Evolutionary conservation across 495 filamentous ascomycete species (phyloP).

Genomic region (Podospora pseudocomata): DNA sequence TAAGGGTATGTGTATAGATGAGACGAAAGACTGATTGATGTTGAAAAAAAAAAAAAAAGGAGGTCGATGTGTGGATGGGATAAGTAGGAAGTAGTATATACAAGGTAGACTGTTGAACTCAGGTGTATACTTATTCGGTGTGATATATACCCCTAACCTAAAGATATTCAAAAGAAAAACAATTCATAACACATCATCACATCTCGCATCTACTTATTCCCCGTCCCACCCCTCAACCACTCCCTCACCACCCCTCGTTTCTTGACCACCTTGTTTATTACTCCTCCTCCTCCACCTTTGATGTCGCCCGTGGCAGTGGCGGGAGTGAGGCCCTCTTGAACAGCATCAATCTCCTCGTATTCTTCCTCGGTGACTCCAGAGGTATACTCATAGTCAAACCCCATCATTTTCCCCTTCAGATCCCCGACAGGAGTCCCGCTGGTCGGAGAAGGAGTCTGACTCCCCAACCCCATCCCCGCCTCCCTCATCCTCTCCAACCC

Average conservation of each 20-base stretch:
- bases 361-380: constrained; percentile 17
- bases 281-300: background rate
- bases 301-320: constrained; percentile 26
- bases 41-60: background rate
- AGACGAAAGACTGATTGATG: background rate
- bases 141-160: background rate
- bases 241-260: background rate
- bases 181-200: background rate
- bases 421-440: background rate
- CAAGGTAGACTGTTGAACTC: background rate
- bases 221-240: constrained; percentile 1
- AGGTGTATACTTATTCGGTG: background rate
- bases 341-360: constrained; percentile 34
- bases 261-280: background rate
- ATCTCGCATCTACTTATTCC: background rate
- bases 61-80: no score
- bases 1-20: background rate
- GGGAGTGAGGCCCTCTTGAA: constrained; percentile 23
- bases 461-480: background rate
- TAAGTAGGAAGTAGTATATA: background rate
- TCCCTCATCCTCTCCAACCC: background rate
- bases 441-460: background rate
- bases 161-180: background rate
- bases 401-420: constrained; percentile 5
- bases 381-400: background rate